Evolutionary conservation across 225 moss, liverwort and hornwort species (phyloP).

Genomic region (Marchantia polymorpha): DNA sequence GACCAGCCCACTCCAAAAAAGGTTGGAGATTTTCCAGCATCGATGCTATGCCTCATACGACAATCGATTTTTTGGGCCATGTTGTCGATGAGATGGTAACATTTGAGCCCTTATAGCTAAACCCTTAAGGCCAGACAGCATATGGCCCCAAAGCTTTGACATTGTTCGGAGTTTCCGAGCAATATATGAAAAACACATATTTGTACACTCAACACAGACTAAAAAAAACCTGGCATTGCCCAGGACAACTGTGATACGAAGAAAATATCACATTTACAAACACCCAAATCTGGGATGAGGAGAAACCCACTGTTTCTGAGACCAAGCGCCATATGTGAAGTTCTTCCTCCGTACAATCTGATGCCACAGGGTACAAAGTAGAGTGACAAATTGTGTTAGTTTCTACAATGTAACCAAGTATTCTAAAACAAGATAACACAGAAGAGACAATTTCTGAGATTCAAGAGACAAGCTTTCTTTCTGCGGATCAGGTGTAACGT

Average conservation of each 20-base stretch:
- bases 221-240: not conserved
- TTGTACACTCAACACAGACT: not conserved
- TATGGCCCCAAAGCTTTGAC: not conserved
- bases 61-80: too few species aligned
- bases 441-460: not conserved
- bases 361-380: conserved; percentile 10
- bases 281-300: not conserved
- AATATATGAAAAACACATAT: not conserved
- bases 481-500: not conserved
- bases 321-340: conserved; percentile 59
- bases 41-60: too few species aligned
- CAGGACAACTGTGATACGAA: not conserved
- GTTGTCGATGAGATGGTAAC: too few species aligned
- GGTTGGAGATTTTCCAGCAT: too few species aligned
- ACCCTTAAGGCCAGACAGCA: too few species aligned
- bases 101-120: too few species aligned
- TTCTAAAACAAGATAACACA: too few species aligned
- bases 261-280: not conserved
- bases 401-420: not conserved
- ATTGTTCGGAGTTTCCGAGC: not conserved
- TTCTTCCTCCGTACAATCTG: conserved; percentile 91
- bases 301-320: conserved; percentile 79
- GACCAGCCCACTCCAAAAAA: too few species aligned
- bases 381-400: too few species aligned
- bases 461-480: not conserved